Evolutionary conservation across 495 filamentous ascomycete species (phyloP), one percentile per base, ranked within the genome.

Genomic region (Penicillium cinerascens): DNA sequence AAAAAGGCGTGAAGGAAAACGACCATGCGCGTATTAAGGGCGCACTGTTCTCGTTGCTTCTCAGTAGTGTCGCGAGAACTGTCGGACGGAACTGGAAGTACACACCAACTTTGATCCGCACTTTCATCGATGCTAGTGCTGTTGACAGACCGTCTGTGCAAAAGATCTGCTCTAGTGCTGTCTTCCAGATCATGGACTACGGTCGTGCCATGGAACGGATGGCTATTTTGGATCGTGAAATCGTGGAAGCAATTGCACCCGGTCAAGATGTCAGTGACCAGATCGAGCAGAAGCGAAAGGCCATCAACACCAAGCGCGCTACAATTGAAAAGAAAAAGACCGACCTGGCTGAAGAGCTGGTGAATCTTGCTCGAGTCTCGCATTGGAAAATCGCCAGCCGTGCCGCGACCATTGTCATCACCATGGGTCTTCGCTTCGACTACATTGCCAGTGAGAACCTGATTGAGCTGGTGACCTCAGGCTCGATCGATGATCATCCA

Each of bases 371-470:
- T 0, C 82, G 82, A 49, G 78, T 81, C 20, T 88, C 89, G 0
- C 95, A 97, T 64, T 99, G 93, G 93, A 97, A 95, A 78, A 88
- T 95, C 55, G 92, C 91, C 9, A 89, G 83, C 51, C 79, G 93
- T 23, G 92, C 90, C 38, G 88, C 87, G 13, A 87, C 91, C 20
- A 92, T 97, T 56, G 86, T 95, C 15, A 81, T 92, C 52, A 92
- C 91, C 50, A 80, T 95, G 56, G 91, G 88, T 45, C 78, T 96
- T 39, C 84, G 95, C 38, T 96, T 96, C 58, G 88, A 96, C 52
- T 87, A 83, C 17, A 83, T 99, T 51, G 89, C 89, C 10, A 87
- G 87, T 40, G 77, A 87, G 25, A 81, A 86, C 42, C 81, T 97
- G 56, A 79, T 97, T 40, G 86, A 97, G 50, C 76, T 97, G n/a